Evolutionary conservation across 2,329 filamentous ascomycete genomes (phyloP).

Genomic region (Akanthomyces dipterigenus): DNA sequence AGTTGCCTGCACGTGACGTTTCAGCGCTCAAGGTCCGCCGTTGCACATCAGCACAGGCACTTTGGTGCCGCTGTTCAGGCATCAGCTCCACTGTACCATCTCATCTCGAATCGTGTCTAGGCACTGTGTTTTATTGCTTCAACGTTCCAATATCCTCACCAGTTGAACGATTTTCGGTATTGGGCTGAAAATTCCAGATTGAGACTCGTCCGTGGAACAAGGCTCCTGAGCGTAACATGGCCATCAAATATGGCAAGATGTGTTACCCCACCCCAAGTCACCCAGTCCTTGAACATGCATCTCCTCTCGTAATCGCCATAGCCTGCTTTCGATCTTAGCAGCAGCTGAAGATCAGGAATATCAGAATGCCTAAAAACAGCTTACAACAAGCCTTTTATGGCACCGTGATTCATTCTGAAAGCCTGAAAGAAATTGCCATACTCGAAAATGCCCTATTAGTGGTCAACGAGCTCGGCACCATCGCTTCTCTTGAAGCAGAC

Average conservation of each 20-base stretch:
- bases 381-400: neutral
- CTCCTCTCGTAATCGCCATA: neutral
- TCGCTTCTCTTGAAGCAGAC: slow-evolving; percentile 19
- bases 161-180: neutral
- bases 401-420: slow-evolving; percentile 29
- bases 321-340: neutral
- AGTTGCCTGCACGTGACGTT: neutral
- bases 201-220: neutral
- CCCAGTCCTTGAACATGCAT: neutral
- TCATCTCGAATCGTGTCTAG: neutral
- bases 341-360: neutral
- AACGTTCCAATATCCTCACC: neutral
- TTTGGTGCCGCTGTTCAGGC: neutral
- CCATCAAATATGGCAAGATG: neutral
- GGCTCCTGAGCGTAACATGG: neutral
- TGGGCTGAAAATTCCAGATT: too few relatives aligned
- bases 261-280: neutral
- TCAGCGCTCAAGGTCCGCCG: neutral
- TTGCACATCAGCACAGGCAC: neutral
- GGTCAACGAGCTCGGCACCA: slow-evolving; percentile 19
- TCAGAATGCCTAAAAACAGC: neutral
- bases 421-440: slow-evolving; percentile 27
- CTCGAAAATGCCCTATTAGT: slow-evolving; percentile 32
- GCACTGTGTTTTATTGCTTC: neutral
- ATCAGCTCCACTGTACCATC: slow-evolving; percentile 1